Conservation (phyloP, 208 protist species). For the Angomonas ambiguus region DNA sequence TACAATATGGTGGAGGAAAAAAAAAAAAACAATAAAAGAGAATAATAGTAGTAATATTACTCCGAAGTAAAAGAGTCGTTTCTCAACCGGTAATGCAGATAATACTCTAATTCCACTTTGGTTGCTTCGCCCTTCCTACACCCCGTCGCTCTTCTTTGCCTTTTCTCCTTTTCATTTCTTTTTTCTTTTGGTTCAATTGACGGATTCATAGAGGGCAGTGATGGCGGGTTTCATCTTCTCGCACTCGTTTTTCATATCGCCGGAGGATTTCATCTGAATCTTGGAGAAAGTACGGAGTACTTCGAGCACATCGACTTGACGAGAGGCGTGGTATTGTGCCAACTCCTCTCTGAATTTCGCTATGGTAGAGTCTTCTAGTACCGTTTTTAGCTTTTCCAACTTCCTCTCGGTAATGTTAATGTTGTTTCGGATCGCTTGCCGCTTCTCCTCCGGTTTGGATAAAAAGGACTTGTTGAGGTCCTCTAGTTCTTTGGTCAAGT, state of each 20-base stretch:
- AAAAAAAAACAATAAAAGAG: constrained; percentile 7
- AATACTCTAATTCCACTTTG: too few species aligned
- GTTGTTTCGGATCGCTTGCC: constrained; percentile 24
- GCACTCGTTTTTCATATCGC: constrained; percentile 66
- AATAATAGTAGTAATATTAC: too few species aligned
- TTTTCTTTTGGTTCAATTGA: neutral
- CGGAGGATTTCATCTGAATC: constrained; percentile 75
- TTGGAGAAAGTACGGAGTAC: constrained; percentile 72
- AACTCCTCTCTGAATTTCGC: constrained; percentile 65
- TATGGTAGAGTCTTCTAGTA: constrained; percentile 24
- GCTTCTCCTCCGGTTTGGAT: constrained; percentile 21
- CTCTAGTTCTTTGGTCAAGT: constrained; percentile 14
- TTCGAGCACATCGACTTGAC: constrained; percentile 78
- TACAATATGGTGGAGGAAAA: too few species aligned
- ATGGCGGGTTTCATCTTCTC: constrained; percentile 47
- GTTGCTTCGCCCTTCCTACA: too few species aligned
- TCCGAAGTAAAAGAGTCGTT: too few species aligned
- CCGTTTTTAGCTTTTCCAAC: constrained; percentile 21
- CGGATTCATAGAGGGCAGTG: constrained; percentile 15
- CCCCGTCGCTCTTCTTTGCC: too few species aligned
- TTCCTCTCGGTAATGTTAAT: constrained; percentile 26
- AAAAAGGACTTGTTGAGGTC: constrained; percentile 20
- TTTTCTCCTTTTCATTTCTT: neutral
- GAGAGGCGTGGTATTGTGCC: constrained; percentile 65
- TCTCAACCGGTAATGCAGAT: too few species aligned